These are phyloP conservation scores for Fusarium goolgardi DNA, from an alignment of 2,329 filamentous ascomycete species.

Conservation along the genomic window DNA sequence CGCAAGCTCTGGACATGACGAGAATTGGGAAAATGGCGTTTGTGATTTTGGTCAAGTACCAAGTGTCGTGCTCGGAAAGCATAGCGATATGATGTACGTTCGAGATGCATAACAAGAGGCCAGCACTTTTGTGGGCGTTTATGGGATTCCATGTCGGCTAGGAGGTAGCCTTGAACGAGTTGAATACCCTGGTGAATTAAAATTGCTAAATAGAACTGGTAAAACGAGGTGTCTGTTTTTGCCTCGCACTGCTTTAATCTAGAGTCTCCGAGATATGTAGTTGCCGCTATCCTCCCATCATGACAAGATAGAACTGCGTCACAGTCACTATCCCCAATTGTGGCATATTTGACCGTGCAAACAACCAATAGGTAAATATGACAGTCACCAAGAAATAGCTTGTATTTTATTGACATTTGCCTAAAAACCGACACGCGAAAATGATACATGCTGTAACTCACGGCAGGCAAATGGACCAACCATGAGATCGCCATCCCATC, in stretches of 20 bases:
- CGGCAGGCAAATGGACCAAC: constrained; percentile 1
- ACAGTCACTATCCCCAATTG: neutral
- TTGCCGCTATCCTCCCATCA: neutral
- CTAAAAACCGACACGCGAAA: neutral
- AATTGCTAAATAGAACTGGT: neutral
- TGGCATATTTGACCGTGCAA: neutral
- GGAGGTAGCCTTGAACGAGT: constrained; percentile 33
- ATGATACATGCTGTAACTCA: neutral
- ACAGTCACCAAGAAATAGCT: neutral
- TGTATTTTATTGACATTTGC: neutral
- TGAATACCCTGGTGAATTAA: constrained; percentile 37
- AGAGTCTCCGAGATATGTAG: neutral
- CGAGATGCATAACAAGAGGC: constrained; percentile 36
- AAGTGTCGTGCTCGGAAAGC: constrained; percentile 19
- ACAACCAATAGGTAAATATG: neutral
- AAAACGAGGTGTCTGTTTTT: neutral
- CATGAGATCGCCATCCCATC: constrained; percentile 10
- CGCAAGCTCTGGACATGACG: constrained; percentile 39
- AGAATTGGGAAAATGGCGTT: constrained; percentile 35
- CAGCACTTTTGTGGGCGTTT: constrained; percentile 39
- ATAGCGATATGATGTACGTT: constrained; percentile 34
- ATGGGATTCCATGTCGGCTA: constrained; percentile 32
- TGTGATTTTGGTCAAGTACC: constrained; percentile 21
- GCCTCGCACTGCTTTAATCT: too few relatives aligned
- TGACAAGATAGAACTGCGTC: neutral